Evolutionary conservation across 164 flowering plant species (phyloP), one percentile per base, ranked within the genome.

Genomic region (Taxillus chinensis): DNA sequence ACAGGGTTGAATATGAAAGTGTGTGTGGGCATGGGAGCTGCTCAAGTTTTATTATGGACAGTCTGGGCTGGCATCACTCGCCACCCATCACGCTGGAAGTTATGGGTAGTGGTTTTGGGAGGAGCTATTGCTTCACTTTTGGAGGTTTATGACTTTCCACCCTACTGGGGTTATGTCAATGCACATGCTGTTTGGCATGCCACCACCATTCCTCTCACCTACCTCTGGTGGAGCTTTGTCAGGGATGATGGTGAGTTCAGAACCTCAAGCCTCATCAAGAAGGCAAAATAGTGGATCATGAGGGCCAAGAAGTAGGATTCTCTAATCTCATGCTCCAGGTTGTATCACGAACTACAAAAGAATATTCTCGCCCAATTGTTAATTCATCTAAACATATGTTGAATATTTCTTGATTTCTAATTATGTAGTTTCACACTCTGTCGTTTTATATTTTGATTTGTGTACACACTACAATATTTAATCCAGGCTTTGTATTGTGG

Each of bases 161-260:
- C 98, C 11, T 85, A 81, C 67, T 8, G 60, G 38, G 95, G 90
- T 49, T 81, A 62, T 57, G 71, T 92, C 39, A 97, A 92, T 66
- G 90, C 96, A 17, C 97, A 88, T 73, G 97, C 92, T 62, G 71
- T 88, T 17, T 82, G 87, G 87, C 89, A 85, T 59, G 90, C 90
- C 45, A 64, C 82, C 39, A 75, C 79, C 41, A 77, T 86, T 27
- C 96, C 96, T 38, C 79, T 90, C 55, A 74, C 89, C 8, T 90
- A 75, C 67, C 71, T 92, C 12, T 83, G 88, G 92, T 92, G 98
- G 98, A 88, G 90, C 73, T 90, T 90, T 67, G 69, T 83, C 74
- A 77, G 79, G 71, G 95, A 90, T 51, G 98, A 92, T 45, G 85
- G 83, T 0, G 90, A 82, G 75, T 85, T 79, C 68, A 73, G 81